Base-by-base conservation (phyloP, 257 asterid species). In the Voacanga thouarsii region DNA sequence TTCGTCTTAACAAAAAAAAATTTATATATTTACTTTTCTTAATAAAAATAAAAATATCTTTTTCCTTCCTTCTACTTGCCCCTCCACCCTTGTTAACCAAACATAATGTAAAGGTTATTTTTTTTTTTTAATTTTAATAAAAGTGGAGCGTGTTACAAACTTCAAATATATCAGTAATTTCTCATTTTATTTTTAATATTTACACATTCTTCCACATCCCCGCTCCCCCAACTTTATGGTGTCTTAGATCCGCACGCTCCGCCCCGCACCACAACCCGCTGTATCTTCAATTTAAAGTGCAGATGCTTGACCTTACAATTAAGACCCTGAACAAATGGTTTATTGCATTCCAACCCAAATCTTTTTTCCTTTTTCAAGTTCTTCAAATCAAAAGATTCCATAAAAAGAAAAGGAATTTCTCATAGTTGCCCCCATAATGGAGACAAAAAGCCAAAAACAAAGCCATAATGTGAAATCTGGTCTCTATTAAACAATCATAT, bases 401-500 rank as follows among this genome's bases (percentile, higher is more conserved):
- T 7, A 30, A 2, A 21, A 60, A 18, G 64, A 76, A 57, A 43
- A 33, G 7, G 21, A 63, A 63, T 28, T 63, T 47, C 37, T 33
- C n/a, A 49, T 24, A n/a, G 24, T 67, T 68, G 79, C 23, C 83
- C 83, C 77, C 80, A 79, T 78, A 23, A 49, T 67, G 81, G 83
- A 79, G 83, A 81, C 87, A 79, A 81, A 75, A 76, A 60, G 83
- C 2, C 73, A 51, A 60, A 49, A 79, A 19, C 28, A 66, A 79
- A 74, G 81, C 28, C 72, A 49, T 37, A 9, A 45, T 67, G 24
- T 60, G 76, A 79, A 75, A 73, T 50, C 49, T 60, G 74, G 78
- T 69, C 79, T 57, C 72, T 30, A 75, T 78, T 85, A 82, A 77
- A 74, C 61, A 65, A 67, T 76, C 63, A 80, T 39, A 74, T 72